A percentile compares a stretch with the other conserved stretches of the same genome.
Conservation (phyloP, 1,139 yeast genomes). For the Saccharomyces pastorianus region DNA sequence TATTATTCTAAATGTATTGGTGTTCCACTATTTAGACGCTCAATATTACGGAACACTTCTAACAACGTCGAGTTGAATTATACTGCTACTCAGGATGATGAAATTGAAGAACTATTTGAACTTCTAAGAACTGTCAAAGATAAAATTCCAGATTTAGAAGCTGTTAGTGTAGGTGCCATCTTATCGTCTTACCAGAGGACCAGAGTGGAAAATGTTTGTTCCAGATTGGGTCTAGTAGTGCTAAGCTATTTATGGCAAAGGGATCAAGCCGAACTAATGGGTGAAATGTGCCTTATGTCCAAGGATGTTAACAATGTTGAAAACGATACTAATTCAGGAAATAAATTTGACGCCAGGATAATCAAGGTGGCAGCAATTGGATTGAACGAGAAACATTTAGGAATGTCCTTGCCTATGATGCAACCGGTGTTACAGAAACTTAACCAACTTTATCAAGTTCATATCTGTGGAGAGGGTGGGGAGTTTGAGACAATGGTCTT, state of each 20-base stretch:
- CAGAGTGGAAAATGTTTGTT: constrained; percentile 85
- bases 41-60: constrained; percentile 51
- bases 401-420: constrained; percentile 54
- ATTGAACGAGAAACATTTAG: constrained; percentile 55
- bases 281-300: constrained; percentile 57
- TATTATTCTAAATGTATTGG: constrained; percentile 64
- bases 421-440: constrained; percentile 51
- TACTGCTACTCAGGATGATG: constrained; percentile 57
- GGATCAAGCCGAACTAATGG: constrained; percentile 67
- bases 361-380: constrained; percentile 94
- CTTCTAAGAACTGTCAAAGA: constrained; percentile 42
- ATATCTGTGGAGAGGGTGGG: constrained; percentile 97
- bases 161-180: constrained; percentile 92
- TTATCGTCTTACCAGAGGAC: constrained; percentile 88
- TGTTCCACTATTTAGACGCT: constrained; percentile 71
- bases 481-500: constrained; percentile 90
- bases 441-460: constrained; percentile 67
- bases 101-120: constrained; percentile 68
- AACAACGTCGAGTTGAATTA: constrained; percentile 65
- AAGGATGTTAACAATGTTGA: constrained; percentile 8
- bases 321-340: constrained; percentile 5
- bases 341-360: constrained; percentile 68
- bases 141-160: constrained; percentile 67
- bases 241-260: constrained; percentile 87
- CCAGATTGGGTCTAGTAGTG: constrained; percentile 56